Conservation (phyloP, 192 early-diverging fungal species). For the Backusella westeae region DNA sequence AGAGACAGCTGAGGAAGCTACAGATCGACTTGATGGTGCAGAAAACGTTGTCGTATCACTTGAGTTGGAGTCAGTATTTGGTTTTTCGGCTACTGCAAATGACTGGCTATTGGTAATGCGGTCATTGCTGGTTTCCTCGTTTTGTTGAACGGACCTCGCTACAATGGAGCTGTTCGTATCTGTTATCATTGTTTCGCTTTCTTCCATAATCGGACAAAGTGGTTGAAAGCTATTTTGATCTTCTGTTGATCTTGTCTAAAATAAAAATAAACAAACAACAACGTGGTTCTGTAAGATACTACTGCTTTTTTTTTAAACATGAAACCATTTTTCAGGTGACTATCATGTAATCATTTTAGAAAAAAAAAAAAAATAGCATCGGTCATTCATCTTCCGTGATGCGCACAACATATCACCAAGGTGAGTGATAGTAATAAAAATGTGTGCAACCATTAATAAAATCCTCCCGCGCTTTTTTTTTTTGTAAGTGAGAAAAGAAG, state of each 20-base stretch:
- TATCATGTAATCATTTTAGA: neutral
- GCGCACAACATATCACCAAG: neutral
- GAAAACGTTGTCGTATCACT: neutral
- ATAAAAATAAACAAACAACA: neutral
- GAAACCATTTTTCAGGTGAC: neutral
- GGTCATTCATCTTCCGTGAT: neutral
- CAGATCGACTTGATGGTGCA: neutral
- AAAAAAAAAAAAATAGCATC: neutral
- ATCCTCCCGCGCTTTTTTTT: neutral
- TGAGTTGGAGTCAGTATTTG: neutral
- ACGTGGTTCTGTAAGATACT: neutral
- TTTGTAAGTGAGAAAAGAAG: neutral
- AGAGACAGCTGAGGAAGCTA: neutral
- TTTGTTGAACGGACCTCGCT: neutral
- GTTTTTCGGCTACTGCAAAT: neutral
- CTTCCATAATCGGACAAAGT: conserved; percentile 7
- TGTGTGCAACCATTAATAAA: neutral
- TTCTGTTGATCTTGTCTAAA: neutral
- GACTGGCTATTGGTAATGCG: neutral
- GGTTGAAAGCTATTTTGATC: neutral
- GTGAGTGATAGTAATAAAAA: neutral
- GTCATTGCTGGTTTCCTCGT: neutral
- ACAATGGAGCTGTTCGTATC: neutral
- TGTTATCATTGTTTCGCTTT: conserved; percentile 8
- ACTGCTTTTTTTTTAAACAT: neutral